phyloP scores from a whole-genome alignment of 176 grass and related monocot species.

The Lolium perenne region DNA sequence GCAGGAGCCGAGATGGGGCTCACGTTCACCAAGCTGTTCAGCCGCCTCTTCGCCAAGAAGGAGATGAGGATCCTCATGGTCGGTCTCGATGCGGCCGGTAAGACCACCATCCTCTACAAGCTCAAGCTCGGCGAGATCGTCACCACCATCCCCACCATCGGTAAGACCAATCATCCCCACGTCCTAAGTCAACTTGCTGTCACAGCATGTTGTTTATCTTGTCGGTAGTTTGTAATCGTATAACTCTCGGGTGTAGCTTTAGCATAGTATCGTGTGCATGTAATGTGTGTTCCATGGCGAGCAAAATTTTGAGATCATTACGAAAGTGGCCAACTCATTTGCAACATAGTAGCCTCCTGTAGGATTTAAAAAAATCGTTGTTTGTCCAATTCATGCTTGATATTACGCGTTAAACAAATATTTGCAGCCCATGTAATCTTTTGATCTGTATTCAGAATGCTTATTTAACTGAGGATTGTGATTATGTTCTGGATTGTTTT shows the following conservation, averaged over 20 bases:
- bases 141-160: conserved; percentile 88
- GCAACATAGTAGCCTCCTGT: too few relatives aligned
- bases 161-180: conserved; percentile 22
- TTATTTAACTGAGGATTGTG: background rate
- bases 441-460: background rate
- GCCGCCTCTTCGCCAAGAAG: conserved; percentile 90
- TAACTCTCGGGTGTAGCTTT: background rate
- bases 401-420: background rate
- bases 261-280: background rate
- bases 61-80: conserved; percentile 96
- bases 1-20: conserved; percentile 70
- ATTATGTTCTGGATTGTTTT: background rate
- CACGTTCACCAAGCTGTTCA: conserved; percentile 89
- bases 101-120: conserved; percentile 95
- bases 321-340: background rate
- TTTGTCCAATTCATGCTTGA: background rate
- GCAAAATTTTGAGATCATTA: background rate
- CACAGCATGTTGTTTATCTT: background rate
- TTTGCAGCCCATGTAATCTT: background rate
- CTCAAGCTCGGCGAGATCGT: conserved; percentile 93
- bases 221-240: background rate
- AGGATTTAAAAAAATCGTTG: too few relatives aligned
- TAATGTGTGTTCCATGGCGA: background rate
- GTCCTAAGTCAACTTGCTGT: background rate
- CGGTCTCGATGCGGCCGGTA: conserved; percentile 87